These are phyloP conservation scores for Eucalyptus regnans DNA, from an alignment of 345 rosid genomes.

Conservation along the genomic window DNA sequence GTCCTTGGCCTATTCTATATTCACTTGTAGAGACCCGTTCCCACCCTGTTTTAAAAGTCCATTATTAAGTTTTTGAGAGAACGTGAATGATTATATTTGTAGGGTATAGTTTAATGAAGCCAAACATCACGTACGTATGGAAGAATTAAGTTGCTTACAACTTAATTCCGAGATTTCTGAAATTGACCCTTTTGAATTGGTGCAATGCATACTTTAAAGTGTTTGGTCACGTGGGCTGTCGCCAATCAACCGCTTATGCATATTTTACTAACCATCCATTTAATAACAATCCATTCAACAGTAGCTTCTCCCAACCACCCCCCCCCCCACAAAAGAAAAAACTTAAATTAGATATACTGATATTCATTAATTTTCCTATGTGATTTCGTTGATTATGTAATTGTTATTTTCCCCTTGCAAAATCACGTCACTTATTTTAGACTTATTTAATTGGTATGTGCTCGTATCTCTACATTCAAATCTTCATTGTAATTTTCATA, in stretches of 20 bases:
- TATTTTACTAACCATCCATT: not conserved
- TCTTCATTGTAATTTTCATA: too few species aligned
- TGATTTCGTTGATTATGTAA: not conserved
- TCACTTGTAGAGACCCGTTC: not conserved
- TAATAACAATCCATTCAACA: not conserved
- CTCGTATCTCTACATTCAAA: too few species aligned
- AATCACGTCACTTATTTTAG: not conserved
- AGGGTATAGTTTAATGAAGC: not conserved
- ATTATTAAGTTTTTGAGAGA: not conserved
- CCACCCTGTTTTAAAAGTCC: too few species aligned
- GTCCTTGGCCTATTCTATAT: not conserved
- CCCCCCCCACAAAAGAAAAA: too few species aligned
- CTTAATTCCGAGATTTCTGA: not conserved
- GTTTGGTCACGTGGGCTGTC: not conserved
- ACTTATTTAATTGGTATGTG: too few species aligned
- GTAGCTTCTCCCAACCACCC: too few species aligned
- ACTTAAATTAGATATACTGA: not conserved
- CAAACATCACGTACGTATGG: not conserved
- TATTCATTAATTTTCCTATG: not conserved
- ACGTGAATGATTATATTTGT: not conserved
- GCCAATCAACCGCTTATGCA: not conserved
- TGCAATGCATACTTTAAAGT: not conserved
- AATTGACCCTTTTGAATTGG: not conserved
- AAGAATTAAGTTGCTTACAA: not conserved
- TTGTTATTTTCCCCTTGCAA: not conserved